phyloP scores from a whole-genome alignment of 2,329 filamentous ascomycete species.

The Diplodia seriata region DNA sequence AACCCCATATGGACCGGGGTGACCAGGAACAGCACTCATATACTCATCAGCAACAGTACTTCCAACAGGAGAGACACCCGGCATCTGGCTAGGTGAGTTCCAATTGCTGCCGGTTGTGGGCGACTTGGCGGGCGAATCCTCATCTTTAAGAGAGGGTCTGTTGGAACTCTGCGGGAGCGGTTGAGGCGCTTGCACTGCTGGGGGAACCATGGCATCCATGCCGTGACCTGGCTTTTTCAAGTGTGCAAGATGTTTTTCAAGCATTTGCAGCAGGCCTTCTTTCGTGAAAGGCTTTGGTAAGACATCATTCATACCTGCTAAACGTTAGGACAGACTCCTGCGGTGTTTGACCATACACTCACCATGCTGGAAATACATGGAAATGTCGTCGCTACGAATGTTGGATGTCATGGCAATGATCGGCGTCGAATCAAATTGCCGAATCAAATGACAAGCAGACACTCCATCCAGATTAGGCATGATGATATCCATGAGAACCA shows the following conservation, averaged over 20 bases:
- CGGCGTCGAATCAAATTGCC: slow-evolving; percentile 82
- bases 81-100: slow-evolving; percentile 67
- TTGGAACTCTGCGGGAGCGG: slow-evolving; percentile 49
- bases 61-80: slow-evolving; percentile 64
- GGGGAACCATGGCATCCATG: slow-evolving; percentile 58
- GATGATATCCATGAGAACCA: slow-evolving; percentile 71
- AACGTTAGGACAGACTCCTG: background rate
- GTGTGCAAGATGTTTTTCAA: slow-evolving; percentile 88
- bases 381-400: slow-evolving; percentile 93
- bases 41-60: slow-evolving; percentile 56
- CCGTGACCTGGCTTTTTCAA: slow-evolving; percentile 69
- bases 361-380: slow-evolving; percentile 97
- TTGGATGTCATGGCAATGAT: slow-evolving; percentile 99
- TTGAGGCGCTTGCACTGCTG: slow-evolving; percentile 51
- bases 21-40: slow-evolving; percentile 53
- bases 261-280: slow-evolving; percentile 76
- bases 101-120: slow-evolving; percentile 67
- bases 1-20: slow-evolving; percentile 49
- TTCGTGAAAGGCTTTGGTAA: slow-evolving; percentile 96
- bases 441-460: slow-evolving; percentile 90
- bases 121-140: slow-evolving; percentile 68
- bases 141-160: slow-evolving; percentile 66
- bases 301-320: slow-evolving; percentile 92
- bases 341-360: slow-evolving; percentile 47
- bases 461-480: slow-evolving; percentile 97